These are phyloP conservation scores for Sporothrix pseudoabietina DNA, from an alignment of 2,329 filamentous ascomycete species.

Conservation along the genomic window DNA sequence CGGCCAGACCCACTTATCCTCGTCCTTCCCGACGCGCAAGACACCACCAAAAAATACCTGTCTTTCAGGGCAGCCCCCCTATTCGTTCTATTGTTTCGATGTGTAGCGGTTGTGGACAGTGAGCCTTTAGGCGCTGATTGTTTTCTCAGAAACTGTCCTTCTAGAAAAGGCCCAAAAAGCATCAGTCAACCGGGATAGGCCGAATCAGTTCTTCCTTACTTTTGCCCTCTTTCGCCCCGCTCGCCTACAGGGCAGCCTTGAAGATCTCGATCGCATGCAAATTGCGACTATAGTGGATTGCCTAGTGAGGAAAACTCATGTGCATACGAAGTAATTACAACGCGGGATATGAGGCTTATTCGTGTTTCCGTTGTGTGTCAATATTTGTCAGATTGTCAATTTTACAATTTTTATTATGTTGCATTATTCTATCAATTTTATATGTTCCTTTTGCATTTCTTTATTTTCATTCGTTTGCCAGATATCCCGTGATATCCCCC, in stretches of 20 bases:
- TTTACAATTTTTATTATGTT: constrained; percentile 5
- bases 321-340: background rate
- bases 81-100: background rate
- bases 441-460: background rate
- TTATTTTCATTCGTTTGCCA: background rate
- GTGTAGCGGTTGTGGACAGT: background rate
- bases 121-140: background rate
- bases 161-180: background rate
- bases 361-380: background rate
- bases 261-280: constrained; percentile 1
- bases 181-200: background rate
- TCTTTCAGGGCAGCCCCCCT: background rate
- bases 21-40: constrained; percentile 8
- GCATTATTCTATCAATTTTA: background rate
- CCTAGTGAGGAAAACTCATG: background rate
- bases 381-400: background rate
- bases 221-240: background rate
- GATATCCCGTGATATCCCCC: background rate
- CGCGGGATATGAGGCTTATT: background rate
- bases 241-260: background rate
- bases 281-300: background rate
- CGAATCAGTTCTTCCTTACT: background rate
- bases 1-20: constrained; percentile 1
- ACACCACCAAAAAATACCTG: background rate
- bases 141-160: background rate